These are phyloP conservation scores for Clitoria ternatea DNA, from an alignment of 306 rosid species.

Conservation along the genomic window DNA sequence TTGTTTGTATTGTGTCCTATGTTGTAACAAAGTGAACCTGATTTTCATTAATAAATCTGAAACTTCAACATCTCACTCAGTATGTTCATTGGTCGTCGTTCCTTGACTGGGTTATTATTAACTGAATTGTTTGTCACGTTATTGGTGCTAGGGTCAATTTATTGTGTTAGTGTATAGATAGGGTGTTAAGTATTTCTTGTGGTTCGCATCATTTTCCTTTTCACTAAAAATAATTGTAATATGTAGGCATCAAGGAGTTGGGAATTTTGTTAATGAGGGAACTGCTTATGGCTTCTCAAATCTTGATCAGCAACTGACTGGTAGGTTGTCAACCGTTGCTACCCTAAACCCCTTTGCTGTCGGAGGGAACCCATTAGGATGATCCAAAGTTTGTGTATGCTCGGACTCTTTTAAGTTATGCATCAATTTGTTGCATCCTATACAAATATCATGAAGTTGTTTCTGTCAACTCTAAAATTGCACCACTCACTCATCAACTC, in stretches of 20 bases:
- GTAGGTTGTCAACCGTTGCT: slow-evolving; percentile 52
- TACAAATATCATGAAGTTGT: slow-evolving; percentile 45
- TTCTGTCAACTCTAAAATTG: slow-evolving; percentile 23
- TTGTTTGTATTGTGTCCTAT: neutral
- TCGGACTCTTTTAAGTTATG: slow-evolving; percentile 24
- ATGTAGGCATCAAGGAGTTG: slow-evolving; percentile 62
- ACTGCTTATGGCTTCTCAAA: slow-evolving; percentile 50
- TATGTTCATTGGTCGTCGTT: neutral
- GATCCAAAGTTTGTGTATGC: slow-evolving; percentile 15
- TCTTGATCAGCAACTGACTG: slow-evolving; percentile 41
- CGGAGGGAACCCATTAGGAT: slow-evolving; percentile 87
- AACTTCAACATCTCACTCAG: neutral
- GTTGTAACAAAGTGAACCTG: neutral
- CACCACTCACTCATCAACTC: too few relatives aligned
- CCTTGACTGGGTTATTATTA: neutral
- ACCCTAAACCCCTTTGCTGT: slow-evolving; percentile 52
- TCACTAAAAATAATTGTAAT: slow-evolving; percentile 6
- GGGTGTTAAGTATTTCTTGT: neutral
- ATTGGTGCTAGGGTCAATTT: slow-evolving; percentile 5
- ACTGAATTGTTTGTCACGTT: neutral
- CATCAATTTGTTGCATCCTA: slow-evolving; percentile 45
- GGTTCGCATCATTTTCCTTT: neutral
- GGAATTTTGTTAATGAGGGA: slow-evolving; percentile 42
- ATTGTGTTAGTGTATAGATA: neutral
- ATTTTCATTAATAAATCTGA: neutral